These are phyloP conservation scores for Erodium trifolium DNA, from an alignment of 441 rosid genomes.

Conservation along the genomic window DNA sequence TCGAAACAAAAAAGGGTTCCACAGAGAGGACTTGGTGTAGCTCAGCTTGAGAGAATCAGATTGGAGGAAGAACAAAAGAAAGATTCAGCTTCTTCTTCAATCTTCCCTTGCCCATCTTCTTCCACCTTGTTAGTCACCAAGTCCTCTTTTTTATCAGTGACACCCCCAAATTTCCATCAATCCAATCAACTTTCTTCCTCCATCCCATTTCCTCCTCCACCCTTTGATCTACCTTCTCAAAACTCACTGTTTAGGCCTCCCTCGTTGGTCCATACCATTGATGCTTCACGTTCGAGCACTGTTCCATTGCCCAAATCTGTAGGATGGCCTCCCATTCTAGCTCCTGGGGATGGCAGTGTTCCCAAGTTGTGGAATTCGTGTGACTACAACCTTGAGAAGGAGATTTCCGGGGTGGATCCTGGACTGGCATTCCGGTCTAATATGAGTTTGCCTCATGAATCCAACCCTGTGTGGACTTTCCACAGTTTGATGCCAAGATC, in stretches of 20 bases:
- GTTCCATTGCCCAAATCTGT: neutral
- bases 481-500: too few relatives aligned
- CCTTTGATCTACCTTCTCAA: neutral
- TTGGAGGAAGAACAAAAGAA: neutral
- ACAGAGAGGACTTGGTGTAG: conserved; percentile 9
- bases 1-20: neutral
- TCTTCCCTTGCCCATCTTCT: too few relatives aligned
- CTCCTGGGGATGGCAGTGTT: too few relatives aligned
- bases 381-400: too few relatives aligned
- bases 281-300: neutral
- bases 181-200: conserved; percentile 19
- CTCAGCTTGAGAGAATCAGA: conserved; percentile 10
- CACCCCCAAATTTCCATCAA: neutral
- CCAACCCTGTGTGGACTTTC: neutral
- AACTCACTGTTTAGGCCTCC: conserved; percentile 4
- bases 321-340: conserved; percentile 3
- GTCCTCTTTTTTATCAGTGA: conserved; percentile 12
- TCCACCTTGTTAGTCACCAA: too few relatives aligned
- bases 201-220: conserved; percentile 12
- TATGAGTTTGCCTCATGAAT: conserved; percentile 4
- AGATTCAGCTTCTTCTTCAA: conserved; percentile 1
- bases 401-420: conserved; percentile 4
- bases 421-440: neutral
- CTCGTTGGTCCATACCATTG: neutral
- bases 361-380: too few relatives aligned